Evolutionary conservation across 2,329 filamentous ascomycete genomes (phyloP).

Genomic region (Sporothrix inflata): DNA sequence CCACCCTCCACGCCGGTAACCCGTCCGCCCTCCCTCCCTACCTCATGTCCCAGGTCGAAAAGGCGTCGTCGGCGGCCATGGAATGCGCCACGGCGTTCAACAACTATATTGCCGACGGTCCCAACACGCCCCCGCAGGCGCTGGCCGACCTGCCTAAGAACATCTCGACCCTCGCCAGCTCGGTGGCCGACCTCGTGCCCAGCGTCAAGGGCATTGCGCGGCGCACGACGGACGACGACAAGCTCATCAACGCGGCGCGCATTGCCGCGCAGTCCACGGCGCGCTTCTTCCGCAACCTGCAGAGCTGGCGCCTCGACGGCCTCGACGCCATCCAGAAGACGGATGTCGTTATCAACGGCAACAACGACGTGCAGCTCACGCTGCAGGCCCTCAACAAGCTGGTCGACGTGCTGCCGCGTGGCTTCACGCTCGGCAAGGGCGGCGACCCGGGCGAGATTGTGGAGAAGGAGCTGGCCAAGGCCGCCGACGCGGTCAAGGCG

Average conservation of each 20-base stretch:
- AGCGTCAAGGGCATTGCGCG: slow-evolving; percentile 95
- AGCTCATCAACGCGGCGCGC: slow-evolving; percentile 80
- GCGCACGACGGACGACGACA: slow-evolving; percentile 94
- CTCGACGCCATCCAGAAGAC: slow-evolving; percentile 91
- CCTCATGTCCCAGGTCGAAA: slow-evolving; percentile 95
- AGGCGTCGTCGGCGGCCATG: slow-evolving; percentile 89
- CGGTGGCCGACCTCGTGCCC: slow-evolving; percentile 89
- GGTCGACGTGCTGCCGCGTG: slow-evolving; percentile 88
- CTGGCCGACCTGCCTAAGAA: slow-evolving; percentile 80
- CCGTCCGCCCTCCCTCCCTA: slow-evolving; percentile 95
- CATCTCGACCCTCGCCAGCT: slow-evolving; percentile 85
- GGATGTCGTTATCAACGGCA: slow-evolving; percentile 96
- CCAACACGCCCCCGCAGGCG: slow-evolving; percentile 68
- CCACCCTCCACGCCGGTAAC: slow-evolving; percentile 97
- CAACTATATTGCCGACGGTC: slow-evolving; percentile 96
- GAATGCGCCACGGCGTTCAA: slow-evolving; percentile 99
- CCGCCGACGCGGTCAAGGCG: slow-evolving; percentile 91
- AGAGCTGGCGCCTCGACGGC: slow-evolving; percentile 90
- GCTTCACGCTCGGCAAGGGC: slow-evolving; percentile 77
- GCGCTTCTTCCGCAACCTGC: slow-evolving; percentile 90
- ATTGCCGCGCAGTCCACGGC: slow-evolving; percentile 85
- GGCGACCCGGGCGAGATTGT: slow-evolving; percentile 93
- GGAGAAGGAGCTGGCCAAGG: slow-evolving; percentile 87
- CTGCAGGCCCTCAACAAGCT: slow-evolving; percentile 92
- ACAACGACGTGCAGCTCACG: slow-evolving; percentile 93